These are phyloP conservation scores for Jacaranda copaia DNA, from an alignment of 257 asterid genomes.

Conservation along the genomic window DNA sequence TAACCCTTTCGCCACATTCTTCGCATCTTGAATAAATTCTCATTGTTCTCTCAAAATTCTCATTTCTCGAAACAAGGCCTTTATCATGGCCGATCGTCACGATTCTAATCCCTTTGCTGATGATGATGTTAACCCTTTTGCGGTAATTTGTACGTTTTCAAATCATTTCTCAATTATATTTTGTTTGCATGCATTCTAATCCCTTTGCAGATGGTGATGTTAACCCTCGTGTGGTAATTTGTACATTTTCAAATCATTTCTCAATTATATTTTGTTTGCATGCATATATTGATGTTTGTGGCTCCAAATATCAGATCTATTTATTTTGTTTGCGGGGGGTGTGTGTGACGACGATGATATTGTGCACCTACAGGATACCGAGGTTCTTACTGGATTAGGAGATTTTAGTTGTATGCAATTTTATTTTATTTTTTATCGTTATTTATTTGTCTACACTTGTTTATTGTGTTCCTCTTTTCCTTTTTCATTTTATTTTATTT, in stretches of 20 bases:
- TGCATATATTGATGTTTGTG: not conserved
- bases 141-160: conserved; percentile 52
- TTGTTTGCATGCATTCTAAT: conserved; percentile 40
- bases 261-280: too few species aligned
- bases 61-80: not conserved
- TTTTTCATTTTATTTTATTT: too few species aligned
- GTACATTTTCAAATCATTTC: not conserved
- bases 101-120: conserved; percentile 84
- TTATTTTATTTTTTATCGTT: too few species aligned
- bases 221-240: conserved; percentile 80
- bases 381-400: too few species aligned
- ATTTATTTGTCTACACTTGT: too few species aligned
- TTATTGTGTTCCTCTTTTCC: too few species aligned
- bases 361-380: not conserved
- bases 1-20: too few species aligned
- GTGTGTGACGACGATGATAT: not conserved
- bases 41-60: too few species aligned
- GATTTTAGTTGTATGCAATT: too few species aligned
- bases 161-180: not conserved
- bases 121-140: conserved; percentile 80
- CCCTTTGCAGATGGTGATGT: conserved; percentile 84
- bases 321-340: not conserved
- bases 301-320: conserved; percentile 34
- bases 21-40: too few species aligned
- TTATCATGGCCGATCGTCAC: conserved; percentile 74